These are phyloP conservation scores for Tuber brumale DNA, from an alignment of 495 filamentous ascomycete genomes.

Conservation along the genomic window DNA sequence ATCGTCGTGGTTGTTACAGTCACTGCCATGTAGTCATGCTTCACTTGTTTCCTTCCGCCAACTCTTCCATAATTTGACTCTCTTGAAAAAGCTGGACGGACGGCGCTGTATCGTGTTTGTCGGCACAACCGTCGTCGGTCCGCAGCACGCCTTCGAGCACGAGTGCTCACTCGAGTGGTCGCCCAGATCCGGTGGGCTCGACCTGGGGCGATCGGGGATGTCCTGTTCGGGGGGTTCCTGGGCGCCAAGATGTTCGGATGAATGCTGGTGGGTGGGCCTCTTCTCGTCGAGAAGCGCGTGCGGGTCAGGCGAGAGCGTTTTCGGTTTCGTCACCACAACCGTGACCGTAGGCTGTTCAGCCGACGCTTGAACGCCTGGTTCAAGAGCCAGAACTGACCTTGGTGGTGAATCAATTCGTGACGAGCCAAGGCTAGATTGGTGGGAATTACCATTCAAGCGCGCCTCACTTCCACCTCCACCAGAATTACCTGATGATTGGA, in stretches of 20 bases:
- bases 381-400: conserved; percentile 21
- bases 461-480: background rate
- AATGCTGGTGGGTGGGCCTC: conserved; percentile 41
- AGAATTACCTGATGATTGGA: conserved; percentile 1
- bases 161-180: conserved; percentile 41
- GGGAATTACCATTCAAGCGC: conserved; percentile 18
- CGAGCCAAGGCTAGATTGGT: conserved; percentile 25
- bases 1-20: conserved; percentile 16
- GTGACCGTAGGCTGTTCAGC: conserved; percentile 34
- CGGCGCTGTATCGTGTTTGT: conserved; percentile 37
- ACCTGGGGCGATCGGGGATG: conserved; percentile 34
- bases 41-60: conserved; percentile 39
- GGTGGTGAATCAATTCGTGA: conserved; percentile 26
- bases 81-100: conserved; percentile 41
- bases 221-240: conserved; percentile 26
- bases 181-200: conserved; percentile 40
- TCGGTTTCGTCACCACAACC: conserved; percentile 39
- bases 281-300: conserved; percentile 35
- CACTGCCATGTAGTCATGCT: conserved; percentile 42
- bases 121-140: conserved; percentile 31
- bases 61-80: conserved; percentile 38
- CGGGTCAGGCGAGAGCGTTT: conserved; percentile 16
- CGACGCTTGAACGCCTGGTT: conserved; percentile 17
- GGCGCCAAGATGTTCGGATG: conserved; percentile 36
- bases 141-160: conserved; percentile 38